Base-by-base conservation (phyloP, 305 asterid genomes). In the Fraxinus greggii region DNA sequence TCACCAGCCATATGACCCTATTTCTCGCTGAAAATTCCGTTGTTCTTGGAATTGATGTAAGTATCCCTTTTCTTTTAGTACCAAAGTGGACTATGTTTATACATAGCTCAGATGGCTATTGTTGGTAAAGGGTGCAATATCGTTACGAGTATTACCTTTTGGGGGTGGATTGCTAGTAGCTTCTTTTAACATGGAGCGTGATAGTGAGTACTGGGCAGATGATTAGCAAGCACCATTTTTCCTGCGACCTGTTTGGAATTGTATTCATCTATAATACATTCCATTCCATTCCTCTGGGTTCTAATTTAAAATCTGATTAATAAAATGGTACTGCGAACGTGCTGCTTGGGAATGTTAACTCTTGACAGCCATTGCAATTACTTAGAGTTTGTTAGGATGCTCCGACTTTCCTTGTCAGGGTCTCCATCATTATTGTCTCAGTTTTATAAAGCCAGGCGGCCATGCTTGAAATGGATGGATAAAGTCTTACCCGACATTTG, bases 1-100 rank as follows among this genome's bases (percentile, higher is more conserved):
- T 95, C 84, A 95, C 98, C 10, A 95, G 98, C 76, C 92, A 91
- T 79, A 89, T 95, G 86, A 95, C 98, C 28, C 84, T 95, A 51
- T 93, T 95, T 81, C 92, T 95, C 21, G 91, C 96, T 21, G 87
- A 88, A 84, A 82, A 91, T 86, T 96, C 98, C 5, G 93, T 93
- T 83, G 86, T 95, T 84, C 95, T 95, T 72, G 98, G 95, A 81
- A 86, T 90, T 59, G 97, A 92, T 74, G 98, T 95, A 85, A 85
- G 97, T 79, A 1, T 31, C 24, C 65, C 38, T n/a, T 19, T 7
- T 40, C 31, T 28, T 75, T 23, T 33, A 13, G 5, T 63, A 61
- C 26, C 31, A 7, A 61, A 61, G 7, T 67, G 8, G 74, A 13
- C 28, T 40, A 42, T 10, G 45, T 67, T 69, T 51, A 29, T 26